Evolutionary conservation across 169 alveolate genomes (phyloP).

Genomic region (Pseudocohnilembus persalinus): DNA sequence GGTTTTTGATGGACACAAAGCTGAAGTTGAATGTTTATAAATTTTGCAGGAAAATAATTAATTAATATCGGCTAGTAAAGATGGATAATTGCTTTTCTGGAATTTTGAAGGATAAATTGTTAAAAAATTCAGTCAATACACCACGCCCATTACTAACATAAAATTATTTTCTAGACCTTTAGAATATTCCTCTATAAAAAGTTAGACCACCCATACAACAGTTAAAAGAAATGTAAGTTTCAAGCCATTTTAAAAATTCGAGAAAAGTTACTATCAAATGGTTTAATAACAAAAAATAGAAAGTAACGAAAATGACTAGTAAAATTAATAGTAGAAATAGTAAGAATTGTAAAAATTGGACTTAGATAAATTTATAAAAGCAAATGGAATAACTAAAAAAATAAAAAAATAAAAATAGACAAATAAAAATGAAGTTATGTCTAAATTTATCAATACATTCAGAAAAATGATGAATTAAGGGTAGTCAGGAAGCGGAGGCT

Average conservation of each 20-base stretch:
- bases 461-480: no score
- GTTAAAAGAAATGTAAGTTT: not conserved
- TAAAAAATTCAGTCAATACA: not conserved
- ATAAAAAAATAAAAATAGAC: not conserved
- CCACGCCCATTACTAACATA: not conserved
- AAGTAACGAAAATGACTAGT: no score
- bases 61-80: constrained; percentile 14
- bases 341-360: not conserved
- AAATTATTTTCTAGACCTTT: not conserved
- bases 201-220: not conserved
- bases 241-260: not conserved
- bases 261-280: not conserved
- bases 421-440: no score
- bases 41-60: constrained; percentile 1
- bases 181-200: not conserved
- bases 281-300: no score
- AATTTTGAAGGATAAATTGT: constrained; percentile 7
- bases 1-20: constrained; percentile 16
- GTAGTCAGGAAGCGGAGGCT: not conserved
- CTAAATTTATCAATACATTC: no score
- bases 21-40: constrained; percentile 1
- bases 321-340: no score
- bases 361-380: not conserved
- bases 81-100: constrained; percentile 22
- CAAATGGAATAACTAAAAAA: not conserved